These are phyloP conservation scores for Citrus unshiu DNA, from an alignment of 345 rosid species.

Conservation along the genomic window DNA sequence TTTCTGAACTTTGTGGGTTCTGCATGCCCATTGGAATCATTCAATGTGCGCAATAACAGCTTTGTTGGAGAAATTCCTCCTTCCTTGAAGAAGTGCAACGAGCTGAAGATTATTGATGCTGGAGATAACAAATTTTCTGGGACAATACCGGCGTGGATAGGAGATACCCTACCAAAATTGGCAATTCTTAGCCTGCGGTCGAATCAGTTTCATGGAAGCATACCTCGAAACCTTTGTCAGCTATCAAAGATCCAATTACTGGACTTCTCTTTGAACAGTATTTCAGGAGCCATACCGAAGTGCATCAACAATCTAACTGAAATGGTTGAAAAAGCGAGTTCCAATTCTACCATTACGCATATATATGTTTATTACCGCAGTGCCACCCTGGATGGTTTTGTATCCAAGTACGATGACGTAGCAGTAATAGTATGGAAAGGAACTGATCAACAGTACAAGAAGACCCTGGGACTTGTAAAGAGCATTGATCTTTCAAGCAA, in stretches of 20 bases:
- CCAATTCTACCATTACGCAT: background rate
- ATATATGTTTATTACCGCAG: background rate
- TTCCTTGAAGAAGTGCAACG: slow-evolving; percentile 7
- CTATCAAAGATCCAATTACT: background rate
- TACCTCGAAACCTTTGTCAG: background rate
- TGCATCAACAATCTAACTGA: slow-evolving; percentile 6
- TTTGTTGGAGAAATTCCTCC: slow-evolving; percentile 18
- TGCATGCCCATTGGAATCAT: background rate
- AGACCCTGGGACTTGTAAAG: background rate
- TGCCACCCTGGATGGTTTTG: background rate
- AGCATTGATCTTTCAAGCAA: background rate
- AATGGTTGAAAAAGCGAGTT: background rate
- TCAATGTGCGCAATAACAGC: slow-evolving; percentile 17
- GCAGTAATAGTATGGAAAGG: background rate
- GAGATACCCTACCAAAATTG: background rate
- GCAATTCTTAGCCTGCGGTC: slow-evolving; percentile 14
- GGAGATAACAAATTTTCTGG: slow-evolving; percentile 21
- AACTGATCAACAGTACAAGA: background rate
- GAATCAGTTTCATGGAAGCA: slow-evolving; percentile 18
- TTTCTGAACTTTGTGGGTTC: slow-evolving; percentile 11
- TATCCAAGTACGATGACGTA: background rate
- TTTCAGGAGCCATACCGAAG: slow-evolving; percentile 9
- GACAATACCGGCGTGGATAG: slow-evolving; percentile 21
- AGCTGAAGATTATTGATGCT: slow-evolving; percentile 6
- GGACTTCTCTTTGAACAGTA: slow-evolving; percentile 2